Evolutionary conservation across 192 early-diverging fungal genomes (phyloP), one percentile per base, ranked within the genome.

Genomic region (Oehlia diaphana): DNA sequence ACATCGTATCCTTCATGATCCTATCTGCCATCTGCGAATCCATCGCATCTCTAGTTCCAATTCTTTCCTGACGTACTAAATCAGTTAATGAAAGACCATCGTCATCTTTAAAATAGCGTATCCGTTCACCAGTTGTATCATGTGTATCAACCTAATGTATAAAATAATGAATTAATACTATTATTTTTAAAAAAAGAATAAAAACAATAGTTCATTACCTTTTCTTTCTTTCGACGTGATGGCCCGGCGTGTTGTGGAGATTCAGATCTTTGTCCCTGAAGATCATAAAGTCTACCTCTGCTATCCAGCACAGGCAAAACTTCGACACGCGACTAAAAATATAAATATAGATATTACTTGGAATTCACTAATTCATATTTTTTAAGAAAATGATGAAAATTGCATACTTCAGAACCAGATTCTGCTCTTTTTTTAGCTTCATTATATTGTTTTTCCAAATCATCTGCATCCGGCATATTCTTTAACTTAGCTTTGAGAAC

Each of bases 401-500:
- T 16, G 2, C 50, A 58, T 14, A 58, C 64, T 14, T 31, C 26
- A 66, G 64, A 33, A 66, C 23, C 31, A 66, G 23, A 14, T 31
- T 87, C 86, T 63, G 80, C 87, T 73, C 84, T 76, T 50, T 81
- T 79, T 74, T 86, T 84, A n/a, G 94, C 91, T 16, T 83, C 81
- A 47, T 93, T 88, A 23, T 93, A 94, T 76, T 95, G 87, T 61
- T 85, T 84, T 76, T 97, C 94, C 2, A 98, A 83, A 21, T 86
- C 85, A 7, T 85, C 85, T 4, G 86, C 82, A 58, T 96, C 87
- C 1, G 89, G 86, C 3, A 84, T 75, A 37, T 91, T 92, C 84
- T 91, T 88, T 69, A 98, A 79, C 53, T 86, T 90, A 6, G 96
- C 96, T 65, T 95, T 93, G 21, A 98, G 80, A 63, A 94, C 88